Percentiles rank a stretch among this genome's conserved stretches.
Conservation (phyloP, 257 asterid genomes). For the Nicotiana attenuata region DNA sequence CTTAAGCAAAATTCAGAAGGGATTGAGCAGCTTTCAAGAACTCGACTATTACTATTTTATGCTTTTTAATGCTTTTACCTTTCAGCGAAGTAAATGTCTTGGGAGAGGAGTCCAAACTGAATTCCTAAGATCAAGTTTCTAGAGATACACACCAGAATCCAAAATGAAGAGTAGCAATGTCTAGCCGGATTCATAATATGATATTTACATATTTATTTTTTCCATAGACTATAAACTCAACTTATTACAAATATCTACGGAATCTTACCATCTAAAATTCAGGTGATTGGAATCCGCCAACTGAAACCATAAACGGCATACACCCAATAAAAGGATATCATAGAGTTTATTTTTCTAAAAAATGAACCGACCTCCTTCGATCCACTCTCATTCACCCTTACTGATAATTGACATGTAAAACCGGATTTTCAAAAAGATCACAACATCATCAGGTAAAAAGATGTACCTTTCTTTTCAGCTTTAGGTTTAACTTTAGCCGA, state of each 20-base stretch:
- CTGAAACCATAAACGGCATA: neutral
- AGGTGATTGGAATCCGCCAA: neutral
- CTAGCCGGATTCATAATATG: neutral
- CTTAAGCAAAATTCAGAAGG: neutral
- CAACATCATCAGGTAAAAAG: neutral
- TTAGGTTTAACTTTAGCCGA: conserved; percentile 38
- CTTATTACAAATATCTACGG: neutral
- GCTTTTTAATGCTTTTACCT: neutral
- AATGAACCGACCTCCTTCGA: neutral
- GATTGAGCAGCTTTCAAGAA: neutral
- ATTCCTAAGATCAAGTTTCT: neutral
- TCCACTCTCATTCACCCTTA: neutral
- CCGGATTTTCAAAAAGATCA: neutral
- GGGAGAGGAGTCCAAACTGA: neutral
- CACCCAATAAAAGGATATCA: neutral
- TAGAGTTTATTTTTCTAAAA: neutral
- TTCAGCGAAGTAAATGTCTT: no score
- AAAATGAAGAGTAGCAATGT: neutral
- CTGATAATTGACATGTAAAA: neutral
- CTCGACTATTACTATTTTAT: neutral
- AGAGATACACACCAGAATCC: neutral
- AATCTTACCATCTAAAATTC: neutral
- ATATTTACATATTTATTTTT: neutral
- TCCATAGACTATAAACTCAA: neutral
- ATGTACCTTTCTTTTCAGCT: conserved; percentile 60